Evolutionary conservation across 495 filamentous ascomycete genomes (phyloP), one percentile per base, ranked within the genome.

Genomic region (Lophium mytilinum): DNA sequence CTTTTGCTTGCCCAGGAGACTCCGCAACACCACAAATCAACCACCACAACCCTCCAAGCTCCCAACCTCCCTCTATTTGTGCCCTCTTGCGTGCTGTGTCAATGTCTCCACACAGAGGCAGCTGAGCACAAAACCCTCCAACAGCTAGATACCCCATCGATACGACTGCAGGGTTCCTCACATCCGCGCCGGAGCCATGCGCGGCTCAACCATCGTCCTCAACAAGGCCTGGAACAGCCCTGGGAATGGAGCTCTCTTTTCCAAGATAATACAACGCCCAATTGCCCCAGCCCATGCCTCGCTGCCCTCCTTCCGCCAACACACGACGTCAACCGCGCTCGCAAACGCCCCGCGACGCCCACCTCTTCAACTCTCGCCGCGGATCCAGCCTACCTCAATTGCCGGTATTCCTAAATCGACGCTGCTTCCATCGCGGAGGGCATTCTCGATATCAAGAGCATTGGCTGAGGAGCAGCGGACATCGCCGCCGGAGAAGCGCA

Each of bases 191-290:
- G 10, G 30, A 47, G 60, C 64, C 50, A 61, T 65, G 61, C 63
- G 57, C 53, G 66, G 57, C 60, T 63, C 62, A 39, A 48, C 58
- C 18, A 37, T 53, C 21, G 15, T 65, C 56, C 56, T 56, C 40
- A 60, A 52, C 39, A 59, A 60, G 50, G 67, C 67, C 37, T 71
- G 67, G 67, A 62, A 67, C 37, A 63, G 67, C 49, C 45, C 61
- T 30, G 67, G 69, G 4, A 68, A 68, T 50, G 69, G 69, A 52
- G 65, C 67, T 58, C 62, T 68, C 9, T 68, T 69, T 49, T 65
- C 67, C 1, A 64, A 56, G 35, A 71, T 65, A 69, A 62, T 60
- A 52, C 42, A 42, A 35, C 12, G 15, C 19, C 40, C 19, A 48
- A 33, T 21, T 24, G 36, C 55, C 11, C 42, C 47, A 11, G 52